Evolutionary conservation across 257 asterid genomes (phyloP).

Genomic region (Solanum clarkiae): DNA sequence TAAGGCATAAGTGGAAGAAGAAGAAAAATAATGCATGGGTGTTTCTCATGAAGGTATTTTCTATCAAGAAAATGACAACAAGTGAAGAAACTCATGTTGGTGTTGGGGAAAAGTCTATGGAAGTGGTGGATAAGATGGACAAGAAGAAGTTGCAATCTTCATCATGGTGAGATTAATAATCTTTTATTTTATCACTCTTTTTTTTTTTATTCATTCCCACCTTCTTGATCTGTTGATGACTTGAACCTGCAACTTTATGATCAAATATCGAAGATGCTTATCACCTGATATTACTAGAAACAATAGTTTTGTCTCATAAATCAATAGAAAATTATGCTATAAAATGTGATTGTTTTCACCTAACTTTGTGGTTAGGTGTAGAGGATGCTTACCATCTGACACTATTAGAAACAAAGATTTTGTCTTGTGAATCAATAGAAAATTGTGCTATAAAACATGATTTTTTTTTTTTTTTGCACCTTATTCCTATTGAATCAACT

Average conservation of each 20-base stretch:
- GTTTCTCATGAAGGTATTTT: slow-evolving; percentile 1
- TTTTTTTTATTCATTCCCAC: neutral
- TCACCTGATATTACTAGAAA: neutral
- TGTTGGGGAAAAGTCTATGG: neutral
- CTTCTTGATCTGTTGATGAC: neutral
- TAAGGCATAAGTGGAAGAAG: neutral
- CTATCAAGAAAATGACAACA: neutral
- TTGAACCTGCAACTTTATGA: neutral
- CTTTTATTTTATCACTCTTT: neutral
- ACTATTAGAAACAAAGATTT: too few relatives aligned
- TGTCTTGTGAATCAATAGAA: too few relatives aligned
- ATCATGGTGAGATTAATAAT: neutral
- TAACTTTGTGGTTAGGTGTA: too few relatives aligned
- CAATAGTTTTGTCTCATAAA: neutral
- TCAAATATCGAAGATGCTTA: neutral
- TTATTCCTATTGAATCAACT: too few relatives aligned
- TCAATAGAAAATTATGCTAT: neutral
- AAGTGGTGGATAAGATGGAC: neutral
- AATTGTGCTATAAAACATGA: neutral
- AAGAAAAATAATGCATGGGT: slow-evolving; percentile 1
- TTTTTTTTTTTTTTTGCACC: too few relatives aligned
- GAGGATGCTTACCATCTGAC: neutral
- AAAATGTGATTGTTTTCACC: neutral
- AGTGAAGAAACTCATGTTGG: neutral
- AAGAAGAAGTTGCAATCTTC: neutral